Base-by-base conservation (phyloP, 1,284 basidiomycete genomes). In the Laetiporus sulphureus region DNA sequence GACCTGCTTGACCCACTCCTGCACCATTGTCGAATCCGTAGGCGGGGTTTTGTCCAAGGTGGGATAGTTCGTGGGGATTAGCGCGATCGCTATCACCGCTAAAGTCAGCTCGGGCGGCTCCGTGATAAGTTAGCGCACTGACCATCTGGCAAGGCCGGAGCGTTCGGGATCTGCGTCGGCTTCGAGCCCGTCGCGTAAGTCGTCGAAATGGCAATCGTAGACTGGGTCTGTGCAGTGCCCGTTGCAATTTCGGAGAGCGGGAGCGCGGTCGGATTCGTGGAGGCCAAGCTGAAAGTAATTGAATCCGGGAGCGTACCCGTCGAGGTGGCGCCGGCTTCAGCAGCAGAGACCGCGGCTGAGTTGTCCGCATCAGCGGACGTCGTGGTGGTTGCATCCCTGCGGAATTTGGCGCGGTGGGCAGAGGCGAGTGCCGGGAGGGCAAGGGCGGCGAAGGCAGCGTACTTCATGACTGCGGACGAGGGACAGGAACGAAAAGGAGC, bases 1-100 rank as follows among this genome's bases (percentile, higher is more conserved):
- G 11, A 86, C 80, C 19, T 83, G 74, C 40, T 72, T 48, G 30
- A 87, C 76, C 88, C 89, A 91, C 55, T 73, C 67, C 57, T 83
- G 69, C 5, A 91, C 87, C 57, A 83, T 63, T 7, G 74, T 61
- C 5, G 82, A 83, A 65, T 86, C 73, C 5, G 69, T 75, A 0
- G 82, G 79, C 15, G 89, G 87, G 2, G 69, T 58, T 24, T 63
- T 64, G 60, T 92, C 90, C 19, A 89, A 66, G 0, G 76, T 36
- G 2, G 90, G 90, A 61, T 90, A 94, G 55, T 75, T 73, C 12
- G 68, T 42, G 5, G 73, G 66, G 11, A 48, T 45, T 23, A 81
- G 63, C 58, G 41, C 66, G 27, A 19, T 25, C 12, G 23, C 11
- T 15, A 32, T 32, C 12, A 45, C 38, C 38, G 32, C 29, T 42